phyloP scores from a whole-genome alignment of 2,329 filamentous ascomycete genomes.

The Diplodia seriata region DNA sequence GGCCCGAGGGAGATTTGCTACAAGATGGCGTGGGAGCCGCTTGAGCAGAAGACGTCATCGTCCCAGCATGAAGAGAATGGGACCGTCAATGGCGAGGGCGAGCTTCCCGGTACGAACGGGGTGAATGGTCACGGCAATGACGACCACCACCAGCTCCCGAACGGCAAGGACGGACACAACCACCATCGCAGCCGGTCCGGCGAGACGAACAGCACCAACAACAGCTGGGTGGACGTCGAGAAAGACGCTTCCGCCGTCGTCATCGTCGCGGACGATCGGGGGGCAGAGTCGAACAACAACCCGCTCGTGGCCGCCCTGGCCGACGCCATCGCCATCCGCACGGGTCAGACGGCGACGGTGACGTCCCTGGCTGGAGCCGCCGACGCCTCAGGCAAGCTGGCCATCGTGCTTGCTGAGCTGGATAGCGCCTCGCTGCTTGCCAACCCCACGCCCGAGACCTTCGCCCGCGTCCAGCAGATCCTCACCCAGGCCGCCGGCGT shows the following conservation, averaged over 20 bases:
- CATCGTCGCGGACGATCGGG: constrained; percentile 1
- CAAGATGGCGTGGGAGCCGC: constrained; percentile 26
- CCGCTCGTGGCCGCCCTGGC: constrained; percentile 3
- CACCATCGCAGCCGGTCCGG: not conserved
- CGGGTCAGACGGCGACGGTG: constrained; percentile 2
- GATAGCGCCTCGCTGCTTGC: constrained; percentile 1
- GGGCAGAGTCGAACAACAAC: constrained; percentile 13
- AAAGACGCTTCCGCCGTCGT: constrained; percentile 11
- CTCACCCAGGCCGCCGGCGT: constrained; percentile 14
- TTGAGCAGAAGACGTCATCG: not conserved
- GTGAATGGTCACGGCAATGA: not conserved
- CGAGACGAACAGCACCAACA: not conserved
- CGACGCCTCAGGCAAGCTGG: constrained; percentile 2
- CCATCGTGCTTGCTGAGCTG: constrained; percentile 22
- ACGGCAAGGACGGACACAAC: not conserved
- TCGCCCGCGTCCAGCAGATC: constrained; percentile 16
- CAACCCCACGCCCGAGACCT: constrained; percentile 6
- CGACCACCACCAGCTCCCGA: constrained; percentile 1
- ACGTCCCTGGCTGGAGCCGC: not conserved
- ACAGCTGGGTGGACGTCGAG: not conserved
- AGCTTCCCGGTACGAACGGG: not conserved
- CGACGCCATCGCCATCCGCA: constrained; percentile 17
- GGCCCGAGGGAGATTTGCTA: constrained; percentile 25
- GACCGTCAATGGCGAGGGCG: not conserved
- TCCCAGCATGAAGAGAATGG: not conserved